Percentiles rank a stretch among this genome's conserved stretches.
phyloP scores from a whole-genome alignment of 805 yeast species.

The Kregervanrija delftensis region DNA sequence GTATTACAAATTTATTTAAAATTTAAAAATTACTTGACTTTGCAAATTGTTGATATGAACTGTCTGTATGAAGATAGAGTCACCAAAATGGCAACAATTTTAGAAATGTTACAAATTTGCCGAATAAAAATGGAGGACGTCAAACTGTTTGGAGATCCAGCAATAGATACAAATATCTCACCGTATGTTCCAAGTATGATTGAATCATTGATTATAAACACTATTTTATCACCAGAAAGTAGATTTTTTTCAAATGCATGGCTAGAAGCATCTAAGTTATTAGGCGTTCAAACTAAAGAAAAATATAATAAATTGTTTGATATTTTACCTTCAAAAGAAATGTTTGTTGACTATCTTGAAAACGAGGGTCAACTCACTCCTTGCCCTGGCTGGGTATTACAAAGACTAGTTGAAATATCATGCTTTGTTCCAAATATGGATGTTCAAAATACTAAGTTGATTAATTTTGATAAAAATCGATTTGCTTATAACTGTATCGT shows the following conservation, averaged over 20 bases:
- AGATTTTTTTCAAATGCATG: conserved; percentile 63
- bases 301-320: conserved; percentile 7
- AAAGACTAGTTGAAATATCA: conserved; percentile 68
- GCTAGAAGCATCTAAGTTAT: conserved; percentile 46
- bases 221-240: conserved; percentile 75
- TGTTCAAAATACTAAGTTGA: conserved; percentile 50
- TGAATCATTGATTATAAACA: conserved; percentile 70
- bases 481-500: conserved; percentile 57
- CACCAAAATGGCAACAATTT: conserved; percentile 59
- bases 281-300: conserved; percentile 1
- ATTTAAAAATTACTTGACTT: conserved; percentile 53
- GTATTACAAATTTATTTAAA: conserved; percentile 62
- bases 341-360: conserved; percentile 5
- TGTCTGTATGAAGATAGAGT: conserved; percentile 54
- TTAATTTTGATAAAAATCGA: conserved; percentile 82
- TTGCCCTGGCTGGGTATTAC: conserved; percentile 88
- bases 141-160: conserved; percentile 33
- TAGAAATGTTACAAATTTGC: conserved; percentile 58
- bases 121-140: conserved; percentile 59
- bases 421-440: conserved; percentile 77
- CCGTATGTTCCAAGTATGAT: conserved; percentile 74
- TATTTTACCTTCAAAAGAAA: conserved; percentile 26
- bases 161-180: conserved; percentile 26
- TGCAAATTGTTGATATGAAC: conserved; percentile 58
- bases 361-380: conserved; percentile 50